These are phyloP conservation scores for Pichia sp. DNA, from an alignment of 1,139 yeast genomes.

Conservation along the genomic window DNA sequence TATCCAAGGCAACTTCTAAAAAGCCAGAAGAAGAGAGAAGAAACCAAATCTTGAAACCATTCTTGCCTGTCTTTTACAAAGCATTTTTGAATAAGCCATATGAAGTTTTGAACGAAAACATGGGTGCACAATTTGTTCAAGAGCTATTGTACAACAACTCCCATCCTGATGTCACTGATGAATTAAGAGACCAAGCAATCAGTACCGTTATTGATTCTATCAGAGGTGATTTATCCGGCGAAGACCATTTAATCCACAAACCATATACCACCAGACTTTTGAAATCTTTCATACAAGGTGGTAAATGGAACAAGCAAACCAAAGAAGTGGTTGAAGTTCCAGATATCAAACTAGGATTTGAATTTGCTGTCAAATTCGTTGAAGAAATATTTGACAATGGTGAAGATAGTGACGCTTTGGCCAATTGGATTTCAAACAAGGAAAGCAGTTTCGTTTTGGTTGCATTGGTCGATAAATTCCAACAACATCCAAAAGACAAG, in stretches of 20 bases:
- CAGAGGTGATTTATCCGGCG: constrained; percentile 60
- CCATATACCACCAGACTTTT: constrained; percentile 73
- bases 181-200: constrained; percentile 44
- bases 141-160: constrained; percentile 59
- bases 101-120: constrained; percentile 53
- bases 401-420: constrained; percentile 38
- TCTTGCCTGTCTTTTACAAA: constrained; percentile 59
- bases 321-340: constrained; percentile 39
- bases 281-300: constrained; percentile 78
- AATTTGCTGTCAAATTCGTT: constrained; percentile 48
- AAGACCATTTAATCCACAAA: constrained; percentile 60
- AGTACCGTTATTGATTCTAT: constrained; percentile 49
- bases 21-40: constrained; percentile 78
- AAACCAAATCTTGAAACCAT: constrained; percentile 54
- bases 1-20: constrained; percentile 72
- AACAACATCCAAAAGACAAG: constrained; percentile 25
- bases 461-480: constrained; percentile 48
- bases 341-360: constrained; percentile 46
- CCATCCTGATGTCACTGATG: constrained; percentile 38
- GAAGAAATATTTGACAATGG: constrained; percentile 42
- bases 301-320: constrained; percentile 61
- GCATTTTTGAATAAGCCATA: constrained; percentile 40
- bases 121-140: constrained; percentile 77
- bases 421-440: constrained; percentile 60
- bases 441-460: constrained; percentile 80